Percentiles rank a stretch among this genome's conserved stretches.
Conservation (phyloP, 2,329 filamentous ascomycete genomes). For the Cryoendolithus antarcticus region DNA sequence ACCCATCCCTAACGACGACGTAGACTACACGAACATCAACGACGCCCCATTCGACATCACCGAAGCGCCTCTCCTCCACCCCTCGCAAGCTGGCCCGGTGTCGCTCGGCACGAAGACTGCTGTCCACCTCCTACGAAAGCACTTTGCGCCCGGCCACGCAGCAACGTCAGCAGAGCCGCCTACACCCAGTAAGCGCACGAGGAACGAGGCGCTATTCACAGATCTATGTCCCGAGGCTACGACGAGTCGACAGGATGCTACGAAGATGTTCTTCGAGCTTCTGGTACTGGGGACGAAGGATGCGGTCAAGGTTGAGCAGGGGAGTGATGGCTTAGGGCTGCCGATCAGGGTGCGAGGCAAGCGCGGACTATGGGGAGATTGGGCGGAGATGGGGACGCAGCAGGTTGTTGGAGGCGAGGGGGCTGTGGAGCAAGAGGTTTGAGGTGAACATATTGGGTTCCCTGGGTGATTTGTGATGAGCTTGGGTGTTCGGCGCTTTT, state of each 20-base stretch:
- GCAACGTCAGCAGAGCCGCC: slow-evolving; percentile 49
- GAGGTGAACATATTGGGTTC: no score
- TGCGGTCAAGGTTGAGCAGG: slow-evolving; percentile 89
- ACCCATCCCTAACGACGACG: slow-evolving; percentile 10
- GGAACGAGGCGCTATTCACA: slow-evolving; percentile 73
- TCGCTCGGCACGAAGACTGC: slow-evolving; percentile 89
- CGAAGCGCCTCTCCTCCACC: slow-evolving; percentile 61
- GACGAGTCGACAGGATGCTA: slow-evolving; percentile 80
- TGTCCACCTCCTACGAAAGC: slow-evolving; percentile 82
- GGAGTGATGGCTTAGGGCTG: slow-evolving; percentile 53
- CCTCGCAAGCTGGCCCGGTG: slow-evolving; percentile 72
- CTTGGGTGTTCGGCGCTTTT: no score
- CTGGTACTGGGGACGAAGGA: slow-evolving; percentile 95
- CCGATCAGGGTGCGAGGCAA: slow-evolving; percentile 79
- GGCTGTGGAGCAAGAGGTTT: no score
- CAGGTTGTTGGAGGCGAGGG: not conserved
- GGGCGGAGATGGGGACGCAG: slow-evolving; percentile 57
- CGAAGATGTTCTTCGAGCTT: slow-evolving; percentile 99
- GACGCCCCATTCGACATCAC: slow-evolving; percentile 60
- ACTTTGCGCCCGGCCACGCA: slow-evolving; percentile 49
- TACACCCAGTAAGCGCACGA: slow-evolving; percentile 60
- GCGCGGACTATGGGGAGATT: slow-evolving; percentile 89
- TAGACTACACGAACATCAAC: slow-evolving; percentile 19
- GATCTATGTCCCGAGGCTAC: slow-evolving; percentile 72
- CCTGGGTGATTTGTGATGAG: no score